A percentile compares a stretch with the other conserved stretches of the same genome.
Evolutionary conservation across 768 basidiomycete genomes (phyloP).

Genomic region (Rossbeevera mucosa): DNA sequence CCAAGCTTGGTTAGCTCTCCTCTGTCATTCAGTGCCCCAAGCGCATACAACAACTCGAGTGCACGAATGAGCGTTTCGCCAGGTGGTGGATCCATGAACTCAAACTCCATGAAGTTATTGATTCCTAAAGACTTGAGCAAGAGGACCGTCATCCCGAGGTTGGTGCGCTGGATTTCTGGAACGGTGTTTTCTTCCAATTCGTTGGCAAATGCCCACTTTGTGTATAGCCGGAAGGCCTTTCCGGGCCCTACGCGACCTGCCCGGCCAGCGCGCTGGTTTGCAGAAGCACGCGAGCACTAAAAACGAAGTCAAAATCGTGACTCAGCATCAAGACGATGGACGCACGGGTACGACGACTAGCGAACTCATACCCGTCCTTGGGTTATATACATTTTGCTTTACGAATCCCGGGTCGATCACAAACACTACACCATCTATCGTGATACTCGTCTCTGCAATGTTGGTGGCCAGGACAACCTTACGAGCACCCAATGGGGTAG

Average conservation of each 20-base stretch:
- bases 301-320: neutral
- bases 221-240: conserved; percentile 97
- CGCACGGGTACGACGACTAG: conserved; percentile 90
- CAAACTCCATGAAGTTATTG: conserved; percentile 97
- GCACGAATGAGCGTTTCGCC: conserved; percentile 97
- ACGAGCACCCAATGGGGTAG: conserved; percentile 91
- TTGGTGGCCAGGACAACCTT: conserved; percentile 99
- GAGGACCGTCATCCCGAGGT: conserved; percentile 91
- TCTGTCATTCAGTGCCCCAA: conserved; percentile 93
- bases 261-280: conserved; percentile 93
- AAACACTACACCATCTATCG: conserved; percentile 98
- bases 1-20: conserved; percentile 98
- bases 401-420: conserved; percentile 99
- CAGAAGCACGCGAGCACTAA: conserved; percentile 94
- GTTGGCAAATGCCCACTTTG: conserved; percentile 96
- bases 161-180: conserved; percentile 98
- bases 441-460: conserved; percentile 99
- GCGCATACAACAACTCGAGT: conserved; percentile 87
- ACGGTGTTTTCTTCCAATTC: conserved; percentile 97
- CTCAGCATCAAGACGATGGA: conserved; percentile 11
- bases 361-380: conserved; percentile 97
- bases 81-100: conserved; percentile 97
- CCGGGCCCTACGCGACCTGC: conserved; percentile 98
- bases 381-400: conserved; percentile 99
- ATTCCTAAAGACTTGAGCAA: conserved; percentile 95